Conservation (phyloP, 2,329 filamentous ascomycete species). For the Fusarium nygamai region DNA sequence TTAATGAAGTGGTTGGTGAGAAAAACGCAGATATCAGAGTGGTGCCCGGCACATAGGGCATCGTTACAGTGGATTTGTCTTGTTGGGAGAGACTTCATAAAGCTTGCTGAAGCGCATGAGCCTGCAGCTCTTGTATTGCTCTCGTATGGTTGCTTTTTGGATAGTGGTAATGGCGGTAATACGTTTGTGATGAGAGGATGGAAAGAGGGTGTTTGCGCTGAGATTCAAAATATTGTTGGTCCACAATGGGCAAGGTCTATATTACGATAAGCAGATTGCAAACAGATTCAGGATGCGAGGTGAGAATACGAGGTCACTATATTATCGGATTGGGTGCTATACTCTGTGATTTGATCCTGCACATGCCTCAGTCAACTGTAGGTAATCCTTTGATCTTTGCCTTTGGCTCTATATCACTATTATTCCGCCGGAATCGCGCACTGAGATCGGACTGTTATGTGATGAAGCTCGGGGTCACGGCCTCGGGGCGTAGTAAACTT, state of each 20-base stretch:
- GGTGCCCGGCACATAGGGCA: neutral
- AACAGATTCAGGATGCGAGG: rapidly evolving
- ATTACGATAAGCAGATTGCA: neutral
- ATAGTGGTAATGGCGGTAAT: neutral
- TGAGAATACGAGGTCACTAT: neutral
- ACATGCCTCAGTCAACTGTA: no score
- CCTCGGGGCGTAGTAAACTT: neutral
- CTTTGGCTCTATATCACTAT: no score
- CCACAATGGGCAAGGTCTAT: neutral
- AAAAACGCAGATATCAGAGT: neutral
- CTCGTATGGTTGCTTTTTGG: neutral
- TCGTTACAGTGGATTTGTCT: neutral
- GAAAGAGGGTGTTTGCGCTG: neutral
- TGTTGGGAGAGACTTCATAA: neutral
- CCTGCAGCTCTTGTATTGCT: neutral
- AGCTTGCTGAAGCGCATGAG: neutral
- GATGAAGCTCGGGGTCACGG: no score
- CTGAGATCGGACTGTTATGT: no score
- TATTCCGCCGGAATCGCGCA: no score
- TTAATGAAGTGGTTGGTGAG: neutral
- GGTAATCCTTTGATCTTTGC: no score
- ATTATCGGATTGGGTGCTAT: neutral
- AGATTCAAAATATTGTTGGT: neutral
- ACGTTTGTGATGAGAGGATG: neutral
- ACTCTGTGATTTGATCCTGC: no score